A percentile compares a stretch with the other conserved stretches of the same genome.
phyloP scores from a whole-genome alignment of 192 early-diverging fungal species.

The Powellomyces hirtus region DNA sequence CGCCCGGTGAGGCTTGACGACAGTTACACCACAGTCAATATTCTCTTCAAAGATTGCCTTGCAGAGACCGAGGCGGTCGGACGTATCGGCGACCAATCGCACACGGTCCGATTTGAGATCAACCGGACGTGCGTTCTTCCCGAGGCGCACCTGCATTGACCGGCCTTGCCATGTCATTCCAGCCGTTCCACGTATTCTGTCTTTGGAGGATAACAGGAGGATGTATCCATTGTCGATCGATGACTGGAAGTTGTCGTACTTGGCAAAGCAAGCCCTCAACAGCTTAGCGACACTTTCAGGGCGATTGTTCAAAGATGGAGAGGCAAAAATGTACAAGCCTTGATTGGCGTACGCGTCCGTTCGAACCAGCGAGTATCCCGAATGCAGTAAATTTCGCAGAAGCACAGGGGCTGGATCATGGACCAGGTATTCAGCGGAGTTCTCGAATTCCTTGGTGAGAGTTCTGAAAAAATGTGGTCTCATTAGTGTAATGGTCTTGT shows the following conservation, averaged over 20 bases:
- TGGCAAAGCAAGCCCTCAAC: slow-evolving; percentile 50
- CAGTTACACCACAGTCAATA: slow-evolving; percentile 42
- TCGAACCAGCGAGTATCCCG: slow-evolving; percentile 73
- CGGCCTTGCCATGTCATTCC: slow-evolving; percentile 43
- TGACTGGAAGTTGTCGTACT: slow-evolving; percentile 19
- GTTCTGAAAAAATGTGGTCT: slow-evolving; percentile 49
- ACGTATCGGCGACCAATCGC: slow-evolving; percentile 53
- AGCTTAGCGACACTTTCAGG: slow-evolving; percentile 50
- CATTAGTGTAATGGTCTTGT: slow-evolving; percentile 40
- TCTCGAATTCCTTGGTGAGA: slow-evolving; percentile 72
- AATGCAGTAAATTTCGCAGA: slow-evolving; percentile 60
- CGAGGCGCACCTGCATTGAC: slow-evolving; percentile 38
- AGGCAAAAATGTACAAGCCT: slow-evolving; percentile 75
- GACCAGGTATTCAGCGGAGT: slow-evolving; percentile 54
- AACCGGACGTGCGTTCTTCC: slow-evolving; percentile 40
- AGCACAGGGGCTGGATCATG: slow-evolving; percentile 48
- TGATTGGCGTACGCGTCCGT: slow-evolving; percentile 66
- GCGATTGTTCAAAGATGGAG: slow-evolving; percentile 54
- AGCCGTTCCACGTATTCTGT: slow-evolving; percentile 50
- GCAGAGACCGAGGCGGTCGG: slow-evolving; percentile 38
- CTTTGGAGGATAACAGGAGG: slow-evolving; percentile 57
- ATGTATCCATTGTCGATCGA: slow-evolving; percentile 51
- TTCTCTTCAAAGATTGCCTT: slow-evolving; percentile 51
- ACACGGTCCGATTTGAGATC: slow-evolving; percentile 55
- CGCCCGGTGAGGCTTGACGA: slow-evolving; percentile 54